Evolutionary conservation across 352 stramenopile genomes (phyloP), one percentile per base, ranked within the genome.

Genomic region (Pythium chondricola): DNA sequence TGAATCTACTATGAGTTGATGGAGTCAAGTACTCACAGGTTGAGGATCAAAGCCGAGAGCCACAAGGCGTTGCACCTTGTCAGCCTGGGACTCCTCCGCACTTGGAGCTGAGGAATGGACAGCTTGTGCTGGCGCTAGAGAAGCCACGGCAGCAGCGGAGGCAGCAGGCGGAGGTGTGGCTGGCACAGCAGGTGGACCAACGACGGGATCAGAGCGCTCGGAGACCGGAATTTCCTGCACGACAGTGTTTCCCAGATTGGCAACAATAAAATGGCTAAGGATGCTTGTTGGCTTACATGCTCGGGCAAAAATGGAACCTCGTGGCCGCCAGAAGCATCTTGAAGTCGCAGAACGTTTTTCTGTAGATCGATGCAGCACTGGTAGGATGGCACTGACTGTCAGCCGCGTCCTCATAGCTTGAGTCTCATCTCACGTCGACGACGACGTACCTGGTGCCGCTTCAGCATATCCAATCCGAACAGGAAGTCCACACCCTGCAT

Each of bases 381-480:
- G 6, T n/a, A n/a, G n/a, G n/a, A n/a, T n/a, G n/a, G n/a, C n/a
- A n/a, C n/a, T n/a, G n/a, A n/a, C n/a, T n/a, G n/a, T n/a, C n/a
- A n/a, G n/a, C n/a, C n/a, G n/a, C n/a, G n/a, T n/a, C n/a, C n/a
- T n/a, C n/a, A n/a, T n/a, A n/a, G n/a, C n/a, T n/a, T n/a, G n/a
- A n/a, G n/a, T n/a, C n/a, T n/a, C n/a, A n/a, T n/a, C n/a, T n/a
- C n/a, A n/a, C n/a, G n/a, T n/a, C n/a, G 13, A 37, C 21, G 4
- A 13, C 11, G 48, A 22, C 50, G 33, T 52, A 90, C 81, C 71
- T 92, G 85, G 81, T 98, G 94, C 16, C 96, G 85, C 67, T 97
- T 98, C 16, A 99, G 78, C 95, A 99, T 98, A 63, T 99, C 96
- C 35, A 99, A 74, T 9, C 96, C 96, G 50, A 99, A 97, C 8